These are phyloP conservation scores for Phytophthora citricola DNA, from an alignment of 352 stramenopile genomes.

Conservation along the genomic window DNA sequence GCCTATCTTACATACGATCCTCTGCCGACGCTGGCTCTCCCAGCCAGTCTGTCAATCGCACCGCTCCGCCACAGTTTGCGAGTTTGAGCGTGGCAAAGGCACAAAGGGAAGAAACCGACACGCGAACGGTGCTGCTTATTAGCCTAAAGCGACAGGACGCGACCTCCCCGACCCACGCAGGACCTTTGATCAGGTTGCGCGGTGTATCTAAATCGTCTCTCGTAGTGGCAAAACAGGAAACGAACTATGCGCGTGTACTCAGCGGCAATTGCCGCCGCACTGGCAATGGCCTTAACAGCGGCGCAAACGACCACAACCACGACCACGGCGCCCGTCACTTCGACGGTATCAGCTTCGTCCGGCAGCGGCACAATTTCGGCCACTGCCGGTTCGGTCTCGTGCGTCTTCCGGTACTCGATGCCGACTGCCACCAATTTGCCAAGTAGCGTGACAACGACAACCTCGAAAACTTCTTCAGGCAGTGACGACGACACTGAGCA, in stretches of 20 bases:
- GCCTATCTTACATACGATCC: slow-evolving; percentile 32
- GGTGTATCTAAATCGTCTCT: slow-evolving; percentile 18
- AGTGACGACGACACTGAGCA: slow-evolving; percentile 17
- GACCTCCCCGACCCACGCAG: slow-evolving; percentile 2
- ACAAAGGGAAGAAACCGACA: no score
- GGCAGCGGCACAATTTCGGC: slow-evolving; percentile 28
- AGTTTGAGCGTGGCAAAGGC: no score
- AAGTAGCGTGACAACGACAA: slow-evolving; percentile 35
- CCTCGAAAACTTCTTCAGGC: slow-evolving; percentile 22
- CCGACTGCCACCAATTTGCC: slow-evolving; percentile 56
- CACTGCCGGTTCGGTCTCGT: slow-evolving; percentile 40
- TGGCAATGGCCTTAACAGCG: slow-evolving; percentile 28
- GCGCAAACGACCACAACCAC: slow-evolving; percentile 61
- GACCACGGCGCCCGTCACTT: not conserved
- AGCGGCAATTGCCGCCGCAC: slow-evolving; percentile 15
- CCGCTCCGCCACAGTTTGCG: not conserved
- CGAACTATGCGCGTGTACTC: slow-evolving; percentile 29
- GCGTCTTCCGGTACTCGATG: slow-evolving; percentile 64
- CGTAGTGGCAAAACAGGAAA: slow-evolving; percentile 12
- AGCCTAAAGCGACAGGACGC: slow-evolving; percentile 27
- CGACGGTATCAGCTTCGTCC: slow-evolving; percentile 45
- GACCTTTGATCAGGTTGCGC: slow-evolving; percentile 2
- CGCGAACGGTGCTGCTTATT: slow-evolving; percentile 2
- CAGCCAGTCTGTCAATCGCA: slow-evolving; percentile 37
- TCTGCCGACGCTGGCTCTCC: slow-evolving; percentile 36